Evolutionary conservation across 805 yeast genomes (phyloP).

Genomic region (Tetrapisispora nanseiensis): DNA sequence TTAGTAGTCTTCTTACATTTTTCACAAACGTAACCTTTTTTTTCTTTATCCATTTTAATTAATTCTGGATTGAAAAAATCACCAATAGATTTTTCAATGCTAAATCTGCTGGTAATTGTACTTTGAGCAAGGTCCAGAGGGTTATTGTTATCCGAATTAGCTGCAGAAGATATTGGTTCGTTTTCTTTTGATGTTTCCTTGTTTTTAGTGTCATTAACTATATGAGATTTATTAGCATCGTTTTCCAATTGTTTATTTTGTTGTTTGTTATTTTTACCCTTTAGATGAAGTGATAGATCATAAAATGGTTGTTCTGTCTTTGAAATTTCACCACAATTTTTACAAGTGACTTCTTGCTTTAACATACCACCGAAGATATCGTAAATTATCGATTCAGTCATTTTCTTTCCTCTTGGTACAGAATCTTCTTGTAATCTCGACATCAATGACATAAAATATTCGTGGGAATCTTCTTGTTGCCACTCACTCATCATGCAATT

Average conservation of each 20-base stretch:
- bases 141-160: background rate
- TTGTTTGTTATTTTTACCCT: slow-evolving; percentile 33
- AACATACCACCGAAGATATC: slow-evolving; percentile 91
- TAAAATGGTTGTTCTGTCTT: slow-evolving; percentile 88
- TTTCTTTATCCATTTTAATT: slow-evolving; percentile 59
- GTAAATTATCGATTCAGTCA: slow-evolving; percentile 72
- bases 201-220: too few species aligned
- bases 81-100: slow-evolving; percentile 62
- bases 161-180: too few species aligned
- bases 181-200: background rate
- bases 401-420: slow-evolving; percentile 80
- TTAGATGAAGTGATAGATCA: slow-evolving; percentile 77
- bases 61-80: slow-evolving; percentile 81
- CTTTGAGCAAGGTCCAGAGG: background rate
- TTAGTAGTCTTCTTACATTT: slow-evolving; percentile 67
- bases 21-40: slow-evolving; percentile 80
- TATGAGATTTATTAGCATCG: background rate
- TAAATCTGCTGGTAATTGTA: slow-evolving; percentile 32
- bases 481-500: slow-evolving; percentile 95
- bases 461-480: slow-evolving; percentile 98
- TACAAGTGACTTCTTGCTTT: slow-evolving; percentile 77
- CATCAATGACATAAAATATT: slow-evolving; percentile 87
- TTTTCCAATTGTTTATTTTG: slow-evolving; percentile 4
- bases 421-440: slow-evolving; percentile 84
- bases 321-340: slow-evolving; percentile 70